Base-by-base conservation (phyloP, 805 yeast species). In the Ogataea degrootiae region DNA sequence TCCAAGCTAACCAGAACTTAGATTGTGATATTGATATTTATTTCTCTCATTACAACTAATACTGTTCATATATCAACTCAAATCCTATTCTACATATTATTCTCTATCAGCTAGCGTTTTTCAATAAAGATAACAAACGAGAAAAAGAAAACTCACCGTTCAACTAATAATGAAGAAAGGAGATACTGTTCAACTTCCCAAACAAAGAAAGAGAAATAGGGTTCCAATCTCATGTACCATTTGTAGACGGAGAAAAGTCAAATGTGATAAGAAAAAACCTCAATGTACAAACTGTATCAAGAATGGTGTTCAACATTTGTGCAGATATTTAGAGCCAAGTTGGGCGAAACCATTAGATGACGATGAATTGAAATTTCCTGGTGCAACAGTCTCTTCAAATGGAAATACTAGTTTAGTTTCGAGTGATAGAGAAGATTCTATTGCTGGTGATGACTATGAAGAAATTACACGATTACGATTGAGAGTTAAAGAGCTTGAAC, bases 271-370 rank as follows among this genome's bases (percentile, higher is more conserved):
- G 56, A 69, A 70, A 40, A 72, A 78, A 52, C 84, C 84, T 1
- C 78, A 76, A 43, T 79, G 84, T 60, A 68, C 76, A 8, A 78
- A 76, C 47, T 79, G 84, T 66, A 70, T 72, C 34, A 75, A 76
- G 55, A 78, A 80, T 15, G 83, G 82, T 2, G 83, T 79, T 15
- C 75, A 75, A 7, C 83, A 79, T 57, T 62, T 79, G 17, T 79
- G 84, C 49, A 78, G 76, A 44, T 79, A 77, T 53, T 68, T 79
- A 54, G 82, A 77, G 51, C 84, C 82, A 38, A 67, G 72, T n/a
- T 79, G 84, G 84, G 83, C 83, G 0, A 73, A 72, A 47, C 75
- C 75, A 5, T 49, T 62, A 56, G 58, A 57, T 19, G 68, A 63
- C n/a, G 60, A 59, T 7, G 70, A 65, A 41, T 47, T 62, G 34